Percentiles rank a stretch among this genome's conserved stretches.
Evolutionary conservation across 2,329 filamentous ascomycete species (phyloP).

Genomic region (Aspergillus fumigatiaffinis): DNA sequence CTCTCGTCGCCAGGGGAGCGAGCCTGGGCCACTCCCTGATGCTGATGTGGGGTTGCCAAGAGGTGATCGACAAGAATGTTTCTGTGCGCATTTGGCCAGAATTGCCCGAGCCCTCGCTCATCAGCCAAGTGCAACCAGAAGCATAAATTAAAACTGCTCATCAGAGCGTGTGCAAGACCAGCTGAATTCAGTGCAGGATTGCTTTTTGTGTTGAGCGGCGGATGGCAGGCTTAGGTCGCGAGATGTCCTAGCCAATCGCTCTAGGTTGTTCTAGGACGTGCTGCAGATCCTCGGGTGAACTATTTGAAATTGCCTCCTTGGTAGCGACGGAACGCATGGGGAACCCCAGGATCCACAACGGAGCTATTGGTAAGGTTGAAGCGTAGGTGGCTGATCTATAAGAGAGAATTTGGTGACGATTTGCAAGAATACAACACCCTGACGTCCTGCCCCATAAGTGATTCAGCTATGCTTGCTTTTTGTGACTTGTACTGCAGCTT

Average conservation of each 20-base stretch:
- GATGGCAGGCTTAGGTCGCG: not conserved
- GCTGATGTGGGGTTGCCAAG: not conserved
- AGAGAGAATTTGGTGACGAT: not conserved
- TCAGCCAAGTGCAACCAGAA: not conserved
- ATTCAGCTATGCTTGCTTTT: not conserved
- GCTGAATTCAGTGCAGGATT: not conserved
- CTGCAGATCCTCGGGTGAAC: not conserved
- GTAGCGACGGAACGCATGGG: not conserved
- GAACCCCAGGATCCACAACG: not conserved
- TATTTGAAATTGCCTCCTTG: not conserved
- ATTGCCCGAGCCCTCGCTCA: not conserved
- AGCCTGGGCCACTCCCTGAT: not conserved
- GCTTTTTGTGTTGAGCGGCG: not conserved
- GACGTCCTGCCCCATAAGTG: not conserved
- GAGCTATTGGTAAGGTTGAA: not conserved
- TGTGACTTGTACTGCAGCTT: not conserved
- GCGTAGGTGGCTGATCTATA: not conserved
- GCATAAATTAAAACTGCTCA: not conserved
- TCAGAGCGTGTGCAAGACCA: not conserved
- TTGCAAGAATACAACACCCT: not conserved
- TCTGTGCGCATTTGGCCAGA: not conserved
- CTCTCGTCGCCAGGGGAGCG: not conserved
- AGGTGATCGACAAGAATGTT: not conserved
- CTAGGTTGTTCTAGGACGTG: not conserved
- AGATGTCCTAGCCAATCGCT: not conserved